Base-by-base conservation (phyloP, 768 basidiomycete genomes). In the Russula foetens region DNA sequence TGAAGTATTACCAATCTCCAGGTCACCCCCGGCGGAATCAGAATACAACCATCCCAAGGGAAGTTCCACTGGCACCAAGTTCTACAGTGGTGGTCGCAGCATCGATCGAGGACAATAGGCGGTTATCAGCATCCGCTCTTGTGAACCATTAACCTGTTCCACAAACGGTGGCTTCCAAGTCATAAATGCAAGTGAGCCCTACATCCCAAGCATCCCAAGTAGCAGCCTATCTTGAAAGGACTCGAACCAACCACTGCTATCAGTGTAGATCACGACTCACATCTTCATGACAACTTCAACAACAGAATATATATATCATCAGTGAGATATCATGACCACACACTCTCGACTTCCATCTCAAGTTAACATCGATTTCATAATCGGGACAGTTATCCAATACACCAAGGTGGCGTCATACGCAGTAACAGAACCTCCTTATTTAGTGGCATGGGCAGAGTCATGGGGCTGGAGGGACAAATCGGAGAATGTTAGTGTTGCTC, bases 61-160 rank as follows among this genome's bases (percentile, higher is more conserved):
- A 51, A 21, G n/a, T 29, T 29, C 33, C 26, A n/a, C n/a, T n/a
- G n/a, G 35, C 55, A 24, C 61, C 67, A 76, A 15, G 81, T 82
- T 74, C 78, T 79, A 11, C 68, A 71, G 64, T 80, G 79, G 81
- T 81, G 80, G 80, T 78, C 12, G 79, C 77, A 19, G 9, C 8
- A 14, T 41, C 1, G 17, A 4, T 41, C 3, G 15, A 7, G 39
- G 39, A 7, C 19, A 14, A 41, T 12, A 15, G 39, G 17, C 39
- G 17, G 3, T 38, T 12, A 7, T 38, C 31, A 33, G 5, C 9
- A 4, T 33, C 9, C 9, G 31, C 31, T 33, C 31, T 35, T 35
- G 2, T 35, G 9, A 12, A n/a, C 2, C 35, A 35, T 35, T 35
- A 12, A 35, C 35, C 14, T 35, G 35, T 35, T 35, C 35, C n/a